Evolutionary conservation across 495 filamentous ascomycete genomes (phyloP), one percentile per base, ranked within the genome.

Genomic region (Halenospora varia): DNA sequence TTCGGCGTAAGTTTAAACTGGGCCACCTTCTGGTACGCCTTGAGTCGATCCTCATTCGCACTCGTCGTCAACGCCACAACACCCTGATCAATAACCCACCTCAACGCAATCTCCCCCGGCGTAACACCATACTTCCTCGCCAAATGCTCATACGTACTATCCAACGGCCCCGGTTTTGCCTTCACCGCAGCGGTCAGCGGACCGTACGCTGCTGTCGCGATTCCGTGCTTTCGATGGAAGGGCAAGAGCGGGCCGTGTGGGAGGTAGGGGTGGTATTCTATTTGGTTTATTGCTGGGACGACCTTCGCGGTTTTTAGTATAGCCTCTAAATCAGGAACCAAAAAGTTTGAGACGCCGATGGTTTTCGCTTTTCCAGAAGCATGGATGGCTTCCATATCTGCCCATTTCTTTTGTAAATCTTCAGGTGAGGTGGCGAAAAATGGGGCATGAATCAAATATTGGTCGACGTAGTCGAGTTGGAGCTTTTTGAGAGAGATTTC

Each of bases 261-360:
- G 35, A 96, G 77, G 68, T 96, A 96, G 0, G 90, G 87, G 64
- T 96, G 88, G 64, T 82, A 93, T 70, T 96, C 90, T 59, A 96
- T 88, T 75, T 96, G 91, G 71, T 96, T 96, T 63, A 91, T 78
- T 1, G 76, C 82, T 0, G 92, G 92, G 11, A 74, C 67, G 19
- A 82, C 66, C 41, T 75, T 83, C 18, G 88, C 85, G 0, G 83
- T 89, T 54, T 82, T 70, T 11, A 95, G 70, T 39, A 87, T 80
- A 1, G 78, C 76, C 63, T 90, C 81, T 17, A 96, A 74, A 64
- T 96, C 80, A 35, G 72, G 68, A 29, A 82, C 74, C 10, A 88
- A 64, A 72, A 83, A 95, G 66, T 96, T 96, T 58, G 87, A 92
- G 2, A 96, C 90, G 11, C 91, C 92, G 65, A 96, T 95, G 19